These are phyloP conservation scores for Leccinum uliginosum DNA, from an alignment of 768 basidiomycete genomes.

Conservation along the genomic window DNA sequence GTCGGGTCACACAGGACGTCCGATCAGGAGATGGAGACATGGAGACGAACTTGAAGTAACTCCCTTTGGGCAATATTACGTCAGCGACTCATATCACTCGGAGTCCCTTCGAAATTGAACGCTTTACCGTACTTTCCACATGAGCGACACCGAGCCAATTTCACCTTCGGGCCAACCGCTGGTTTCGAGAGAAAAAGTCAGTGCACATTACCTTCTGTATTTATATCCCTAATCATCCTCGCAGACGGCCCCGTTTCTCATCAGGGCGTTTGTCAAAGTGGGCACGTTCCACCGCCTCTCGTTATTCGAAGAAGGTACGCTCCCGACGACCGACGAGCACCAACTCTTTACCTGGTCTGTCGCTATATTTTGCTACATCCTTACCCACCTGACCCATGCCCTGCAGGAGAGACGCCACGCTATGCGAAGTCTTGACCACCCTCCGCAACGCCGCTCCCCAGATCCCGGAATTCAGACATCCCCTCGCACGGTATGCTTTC, in stretches of 20 bases:
- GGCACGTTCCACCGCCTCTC: constrained; percentile 70
- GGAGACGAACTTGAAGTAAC: background rate
- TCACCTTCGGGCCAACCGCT: constrained; percentile 43
- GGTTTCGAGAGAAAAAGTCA: constrained; percentile 58
- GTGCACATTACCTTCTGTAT: background rate
- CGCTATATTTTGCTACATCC: background rate
- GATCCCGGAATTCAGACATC: constrained; percentile 71
- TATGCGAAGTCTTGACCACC: constrained; percentile 73
- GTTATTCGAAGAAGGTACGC: constrained; percentile 72
- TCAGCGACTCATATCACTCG: background rate
- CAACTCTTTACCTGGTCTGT: constrained; percentile 77
- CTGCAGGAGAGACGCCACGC: constrained; percentile 74
- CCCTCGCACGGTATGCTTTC: constrained; percentile 79
- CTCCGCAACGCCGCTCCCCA: constrained; percentile 69
- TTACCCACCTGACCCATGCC: background rate
- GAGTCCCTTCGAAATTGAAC: background rate
- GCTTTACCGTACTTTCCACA: constrained; percentile 2
- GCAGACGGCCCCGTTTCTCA: constrained; percentile 77
- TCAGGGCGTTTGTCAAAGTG: constrained; percentile 79
- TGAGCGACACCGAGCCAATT: constrained; percentile 38
- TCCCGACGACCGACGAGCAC: constrained; percentile 78
- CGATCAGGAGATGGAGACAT: background rate
- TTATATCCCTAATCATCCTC: background rate
- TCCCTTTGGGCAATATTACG: background rate
- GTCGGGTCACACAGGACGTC: no score